Evolutionary conservation across 208 protist genomes (phyloP).

Genomic region (Perkinsela sp.): DNA sequence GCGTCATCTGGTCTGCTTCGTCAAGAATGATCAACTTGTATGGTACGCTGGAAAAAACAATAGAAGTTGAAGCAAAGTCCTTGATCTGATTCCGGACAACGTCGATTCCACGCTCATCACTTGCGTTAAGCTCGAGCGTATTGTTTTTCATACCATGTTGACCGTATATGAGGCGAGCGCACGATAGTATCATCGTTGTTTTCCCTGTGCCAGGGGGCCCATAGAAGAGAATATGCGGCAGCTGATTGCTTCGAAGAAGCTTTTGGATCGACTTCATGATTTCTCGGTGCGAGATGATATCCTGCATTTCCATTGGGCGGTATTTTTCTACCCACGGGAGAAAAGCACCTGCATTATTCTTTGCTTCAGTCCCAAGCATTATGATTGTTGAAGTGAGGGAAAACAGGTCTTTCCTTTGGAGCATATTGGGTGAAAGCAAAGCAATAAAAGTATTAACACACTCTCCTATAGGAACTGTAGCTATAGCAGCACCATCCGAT

Average conservation of each 20-base stretch:
- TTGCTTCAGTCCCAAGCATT: background rate
- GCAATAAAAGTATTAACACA: background rate
- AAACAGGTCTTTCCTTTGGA: background rate
- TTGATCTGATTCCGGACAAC: slow-evolving; percentile 94
- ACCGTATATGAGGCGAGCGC: slow-evolving; percentile 86
- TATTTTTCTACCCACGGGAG: slow-evolving; percentile 70
- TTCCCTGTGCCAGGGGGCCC: slow-evolving; percentile 93
- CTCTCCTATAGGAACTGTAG: background rate
- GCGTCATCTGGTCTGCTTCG: slow-evolving; percentile 94
- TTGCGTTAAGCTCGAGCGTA: slow-evolving; percentile 98
- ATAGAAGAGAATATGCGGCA: slow-evolving; percentile 98
- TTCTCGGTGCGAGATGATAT: slow-evolving; percentile 83
- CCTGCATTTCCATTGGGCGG: slow-evolving; percentile 63
- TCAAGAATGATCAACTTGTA: slow-evolving; percentile 99
- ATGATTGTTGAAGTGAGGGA: background rate
- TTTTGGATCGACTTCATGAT: slow-evolving; percentile 70
- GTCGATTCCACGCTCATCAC: slow-evolving; percentile 93
- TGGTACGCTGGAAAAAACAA: slow-evolving; percentile 47
- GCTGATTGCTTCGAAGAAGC: slow-evolving; percentile 39
- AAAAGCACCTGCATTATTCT: background rate
- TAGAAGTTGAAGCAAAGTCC: slow-evolving; percentile 76
- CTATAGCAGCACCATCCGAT: background rate
- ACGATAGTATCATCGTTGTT: slow-evolving; percentile 90
- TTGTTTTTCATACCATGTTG: slow-evolving; percentile 45
- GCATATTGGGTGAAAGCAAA: background rate